These are phyloP conservation scores for Paramicrosporidium saccamoebae DNA, from an alignment of 371 early-diverging fungal genomes.

Conservation along the genomic window DNA sequence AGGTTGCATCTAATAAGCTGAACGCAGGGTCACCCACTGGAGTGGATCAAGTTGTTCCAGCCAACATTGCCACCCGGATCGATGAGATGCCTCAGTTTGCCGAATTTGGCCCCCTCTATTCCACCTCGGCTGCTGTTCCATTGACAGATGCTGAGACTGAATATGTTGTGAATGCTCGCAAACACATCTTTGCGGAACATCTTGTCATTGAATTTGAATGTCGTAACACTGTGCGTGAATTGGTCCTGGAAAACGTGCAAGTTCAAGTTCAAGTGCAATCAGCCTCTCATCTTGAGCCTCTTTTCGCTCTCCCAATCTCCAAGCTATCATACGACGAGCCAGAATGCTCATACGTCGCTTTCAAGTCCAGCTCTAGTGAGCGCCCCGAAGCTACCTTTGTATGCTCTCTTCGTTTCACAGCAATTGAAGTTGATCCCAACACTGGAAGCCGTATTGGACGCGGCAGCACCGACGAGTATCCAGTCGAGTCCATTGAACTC, in stretches of 20 bases:
- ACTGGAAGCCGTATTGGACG: conserved; percentile 19
- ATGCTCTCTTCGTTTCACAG: conserved; percentile 51
- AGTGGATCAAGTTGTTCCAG: conserved; percentile 4
- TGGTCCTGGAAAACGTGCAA: conserved; percentile 53
- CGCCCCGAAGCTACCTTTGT: conserved; percentile 24
- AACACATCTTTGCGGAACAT: conserved; percentile 63
- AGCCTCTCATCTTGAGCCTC: conserved; percentile 15
- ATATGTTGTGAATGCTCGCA: conserved; percentile 57
- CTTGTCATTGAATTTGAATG: conserved; percentile 83
- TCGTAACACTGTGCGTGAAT: conserved; percentile 70
- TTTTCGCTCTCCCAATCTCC: conserved; percentile 20
- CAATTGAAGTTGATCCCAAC: conserved; percentile 77
- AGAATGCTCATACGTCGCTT: conserved; percentile 46
- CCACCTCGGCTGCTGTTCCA: conserved; percentile 27
- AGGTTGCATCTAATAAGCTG: conserved; percentile 1
- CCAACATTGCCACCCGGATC: conserved; percentile 23
- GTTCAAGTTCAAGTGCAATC: conserved; percentile 43
- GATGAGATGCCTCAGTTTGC: conserved; percentile 44
- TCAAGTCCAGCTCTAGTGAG: conserved; percentile 8
- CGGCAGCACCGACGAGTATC: too few species aligned
- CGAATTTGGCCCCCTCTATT: conserved; percentile 48
- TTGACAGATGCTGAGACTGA: conserved; percentile 83
- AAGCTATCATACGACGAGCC: conserved; percentile 40
- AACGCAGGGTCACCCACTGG: conserved; percentile 1
- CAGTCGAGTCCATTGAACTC: too few species aligned